These are phyloP conservation scores for Breviolum minutum DNA, from an alignment of 73 alveolate species.

Conservation along the genomic window DNA sequence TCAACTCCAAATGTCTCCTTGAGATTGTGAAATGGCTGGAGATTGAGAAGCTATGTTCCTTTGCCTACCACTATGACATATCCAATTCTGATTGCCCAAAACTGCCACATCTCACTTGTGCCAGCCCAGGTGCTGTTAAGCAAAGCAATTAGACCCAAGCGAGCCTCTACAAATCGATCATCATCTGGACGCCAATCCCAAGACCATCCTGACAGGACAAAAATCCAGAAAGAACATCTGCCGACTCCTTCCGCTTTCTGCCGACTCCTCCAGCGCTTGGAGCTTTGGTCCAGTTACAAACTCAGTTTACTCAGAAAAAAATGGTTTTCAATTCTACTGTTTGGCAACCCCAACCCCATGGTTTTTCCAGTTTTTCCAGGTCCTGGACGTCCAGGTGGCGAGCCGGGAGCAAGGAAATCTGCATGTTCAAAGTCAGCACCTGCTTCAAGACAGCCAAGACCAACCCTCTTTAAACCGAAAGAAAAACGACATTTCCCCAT, in stretches of 20 bases:
- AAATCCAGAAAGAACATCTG: no score
- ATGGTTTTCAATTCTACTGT: neutral
- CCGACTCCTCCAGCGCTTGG: no score
- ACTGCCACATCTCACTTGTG: neutral
- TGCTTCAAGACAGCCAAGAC: neutral
- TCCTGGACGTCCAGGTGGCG: constrained; percentile 48
- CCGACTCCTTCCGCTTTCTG: neutral
- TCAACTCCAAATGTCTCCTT: no score
- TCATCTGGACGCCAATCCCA: constrained; percentile 61
- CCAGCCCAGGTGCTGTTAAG: constrained; percentile 14
- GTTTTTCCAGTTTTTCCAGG: no score
- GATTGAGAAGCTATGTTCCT: no score
- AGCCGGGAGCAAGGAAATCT: constrained; percentile 2
- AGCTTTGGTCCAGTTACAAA: no score
- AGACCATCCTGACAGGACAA: constrained; percentile 38
- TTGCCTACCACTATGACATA: neutral
- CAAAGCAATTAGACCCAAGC: constrained; percentile 58
- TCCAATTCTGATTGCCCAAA: no score
- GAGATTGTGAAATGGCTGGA: neutral
- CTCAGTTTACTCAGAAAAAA: no score
- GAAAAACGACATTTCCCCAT: neutral
- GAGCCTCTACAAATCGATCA: constrained; percentile 71
- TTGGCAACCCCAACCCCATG: neutral
- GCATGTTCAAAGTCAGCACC: constrained; percentile 33
- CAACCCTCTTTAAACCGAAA: neutral